Percentiles rank a stretch among this genome's conserved stretches.
Evolutionary conservation across 192 early-diverging fungal species (phyloP).

Genomic region (Coemansia umbellata): DNA sequence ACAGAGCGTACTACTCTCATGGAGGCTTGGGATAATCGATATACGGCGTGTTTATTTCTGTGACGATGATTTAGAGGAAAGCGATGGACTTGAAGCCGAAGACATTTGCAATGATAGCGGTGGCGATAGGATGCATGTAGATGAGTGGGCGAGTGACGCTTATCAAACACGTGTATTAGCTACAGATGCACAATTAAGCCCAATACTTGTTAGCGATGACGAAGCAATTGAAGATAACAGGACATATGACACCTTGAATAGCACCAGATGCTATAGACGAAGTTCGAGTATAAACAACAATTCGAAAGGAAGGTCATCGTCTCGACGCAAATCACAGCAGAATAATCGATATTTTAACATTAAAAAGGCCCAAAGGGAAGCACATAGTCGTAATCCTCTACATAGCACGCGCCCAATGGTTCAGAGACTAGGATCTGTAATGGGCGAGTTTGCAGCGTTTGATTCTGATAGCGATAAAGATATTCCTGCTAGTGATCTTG

Average conservation of each 20-base stretch:
- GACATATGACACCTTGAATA: background rate
- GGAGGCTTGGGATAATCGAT: slow-evolving; percentile 42
- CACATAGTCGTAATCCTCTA: background rate
- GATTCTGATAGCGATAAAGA: slow-evolving; percentile 32
- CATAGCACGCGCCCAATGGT: background rate
- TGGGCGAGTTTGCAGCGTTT: slow-evolving; percentile 43
- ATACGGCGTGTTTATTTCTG: slow-evolving; percentile 41
- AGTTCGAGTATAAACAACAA: background rate
- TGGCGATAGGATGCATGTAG: background rate
- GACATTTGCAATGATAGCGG: background rate
- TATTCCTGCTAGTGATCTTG: background rate
- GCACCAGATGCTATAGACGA: background rate
- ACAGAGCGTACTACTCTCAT: slow-evolving; percentile 30
- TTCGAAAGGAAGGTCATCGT: background rate
- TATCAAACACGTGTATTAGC: too few relatives aligned
- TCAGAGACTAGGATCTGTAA: slow-evolving; percentile 27
- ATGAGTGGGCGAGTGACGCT: background rate
- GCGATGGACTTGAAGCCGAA: slow-evolving; percentile 3
- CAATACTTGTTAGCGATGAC: slow-evolving; percentile 44
- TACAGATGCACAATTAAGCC: background rate
- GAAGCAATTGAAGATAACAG: slow-evolving; percentile 46
- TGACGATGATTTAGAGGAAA: slow-evolving; percentile 18
- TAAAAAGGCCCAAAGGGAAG: background rate
- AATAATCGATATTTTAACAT: background rate
- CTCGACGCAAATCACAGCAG: background rate